These are phyloP conservation scores for Parastagonospora avenae DNA, from an alignment of 2,329 filamentous ascomycete genomes.

Conservation along the genomic window DNA sequence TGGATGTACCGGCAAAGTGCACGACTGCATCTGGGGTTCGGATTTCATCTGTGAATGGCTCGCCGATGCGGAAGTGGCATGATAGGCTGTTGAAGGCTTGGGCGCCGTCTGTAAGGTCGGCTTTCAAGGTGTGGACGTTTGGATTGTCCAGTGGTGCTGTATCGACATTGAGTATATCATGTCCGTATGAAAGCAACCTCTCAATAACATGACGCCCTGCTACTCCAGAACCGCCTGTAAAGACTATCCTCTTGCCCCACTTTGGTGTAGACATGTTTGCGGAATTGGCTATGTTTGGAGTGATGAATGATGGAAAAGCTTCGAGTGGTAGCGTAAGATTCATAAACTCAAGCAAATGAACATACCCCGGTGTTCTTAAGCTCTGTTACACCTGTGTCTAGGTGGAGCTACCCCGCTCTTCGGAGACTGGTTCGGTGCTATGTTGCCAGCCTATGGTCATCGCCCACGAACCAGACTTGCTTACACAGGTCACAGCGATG, in stretches of 20 bases:
- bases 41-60: slow-evolving; percentile 42
- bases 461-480: neutral
- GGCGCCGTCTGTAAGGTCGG: slow-evolving; percentile 60
- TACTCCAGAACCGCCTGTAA: slow-evolving; percentile 62
- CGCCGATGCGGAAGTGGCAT: slow-evolving; percentile 59
- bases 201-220: slow-evolving; percentile 53
- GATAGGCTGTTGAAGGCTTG: slow-evolving; percentile 62
- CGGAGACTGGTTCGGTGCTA: neutral
- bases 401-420: slow-evolving; percentile 5
- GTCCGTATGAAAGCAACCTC: slow-evolving; percentile 56
- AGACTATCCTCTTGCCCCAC: slow-evolving; percentile 50
- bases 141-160: slow-evolving; percentile 52
- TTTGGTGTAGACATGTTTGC: slow-evolving; percentile 9
- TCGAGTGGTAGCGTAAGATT: too few relatives aligned
- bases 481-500: neutral
- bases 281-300: neutral
- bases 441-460: slow-evolving; percentile 1
- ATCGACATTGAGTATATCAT: slow-evolving; percentile 62
- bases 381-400: neutral
- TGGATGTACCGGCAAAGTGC: slow-evolving; percentile 59
- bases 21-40: slow-evolving; percentile 62
- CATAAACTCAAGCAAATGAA: too few relatives aligned
- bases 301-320: neutral
- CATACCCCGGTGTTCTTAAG: neutral
- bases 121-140: slow-evolving; percentile 58